Evolutionary conservation across 768 basidiomycete species (phyloP).

Genomic region (Sarcomyxa edulis): DNA sequence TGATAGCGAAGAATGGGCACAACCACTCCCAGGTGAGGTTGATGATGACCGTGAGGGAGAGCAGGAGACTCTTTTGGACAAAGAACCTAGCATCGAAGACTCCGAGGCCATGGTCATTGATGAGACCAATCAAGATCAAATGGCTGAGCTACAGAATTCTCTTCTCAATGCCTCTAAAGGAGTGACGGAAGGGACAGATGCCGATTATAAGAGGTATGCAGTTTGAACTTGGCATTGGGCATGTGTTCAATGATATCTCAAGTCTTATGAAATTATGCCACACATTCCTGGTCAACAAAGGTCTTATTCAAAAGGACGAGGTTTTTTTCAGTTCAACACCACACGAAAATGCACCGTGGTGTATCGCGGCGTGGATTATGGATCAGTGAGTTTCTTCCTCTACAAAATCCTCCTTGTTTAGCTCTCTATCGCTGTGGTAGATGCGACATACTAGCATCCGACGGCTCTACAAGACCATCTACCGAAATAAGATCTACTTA

Average conservation of each 20-base stretch:
- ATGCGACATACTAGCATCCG: slow-evolving; percentile 19
- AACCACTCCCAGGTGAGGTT: slow-evolving; percentile 10
- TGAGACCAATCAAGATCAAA: too few relatives aligned
- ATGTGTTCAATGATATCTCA: neutral
- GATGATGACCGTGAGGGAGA: slow-evolving; percentile 18
- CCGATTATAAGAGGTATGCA: slow-evolving; percentile 22
- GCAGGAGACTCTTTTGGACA: slow-evolving; percentile 13
- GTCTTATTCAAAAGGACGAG: slow-evolving; percentile 11
- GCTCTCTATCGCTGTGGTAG: slow-evolving; percentile 9
- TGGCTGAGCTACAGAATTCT: slow-evolving; percentile 7
- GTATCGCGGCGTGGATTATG: slow-evolving; percentile 25
- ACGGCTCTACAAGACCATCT: slow-evolving; percentile 12
- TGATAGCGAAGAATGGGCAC: slow-evolving; percentile 2
- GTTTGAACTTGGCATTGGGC: neutral
- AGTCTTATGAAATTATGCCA: slow-evolving; percentile 15
- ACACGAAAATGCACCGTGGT: slow-evolving; percentile 10
- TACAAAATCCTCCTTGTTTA: neutral
- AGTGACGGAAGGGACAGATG: slow-evolving; percentile 22
- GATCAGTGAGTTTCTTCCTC: slow-evolving; percentile 9
- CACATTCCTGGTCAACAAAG: slow-evolving; percentile 11
- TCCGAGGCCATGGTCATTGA: too few relatives aligned
- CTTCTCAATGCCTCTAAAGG: slow-evolving; percentile 21
- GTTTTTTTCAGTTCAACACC: slow-evolving; percentile 15
- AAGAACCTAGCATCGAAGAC: slow-evolving; percentile 8
- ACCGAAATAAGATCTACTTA: slow-evolving; percentile 13